phyloP scores from a whole-genome alignment of 306 rosid genomes.

The Mimosa bimucronata region DNA sequence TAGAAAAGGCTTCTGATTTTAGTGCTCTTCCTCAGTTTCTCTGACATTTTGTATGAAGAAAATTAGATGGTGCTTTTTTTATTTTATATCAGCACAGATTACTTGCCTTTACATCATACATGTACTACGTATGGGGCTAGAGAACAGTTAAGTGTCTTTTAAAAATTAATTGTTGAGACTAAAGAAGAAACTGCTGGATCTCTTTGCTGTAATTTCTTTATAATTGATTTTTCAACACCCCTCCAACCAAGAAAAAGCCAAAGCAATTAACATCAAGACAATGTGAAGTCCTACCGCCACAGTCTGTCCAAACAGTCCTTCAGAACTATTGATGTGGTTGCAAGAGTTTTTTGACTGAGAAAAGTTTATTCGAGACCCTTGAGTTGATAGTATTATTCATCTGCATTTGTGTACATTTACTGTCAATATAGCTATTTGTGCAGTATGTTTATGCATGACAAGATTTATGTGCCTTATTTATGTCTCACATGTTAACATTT shows the following conservation, averaged over 20 bases:
- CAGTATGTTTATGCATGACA: not conserved
- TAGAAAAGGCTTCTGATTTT: not conserved
- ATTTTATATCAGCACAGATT: not conserved
- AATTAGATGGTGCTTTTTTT: not conserved
- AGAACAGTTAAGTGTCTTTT: not conserved
- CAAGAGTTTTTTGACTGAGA: constrained; percentile 11
- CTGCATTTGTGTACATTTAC: not conserved
- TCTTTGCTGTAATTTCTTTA: constrained; percentile 6
- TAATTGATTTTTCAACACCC: not conserved
- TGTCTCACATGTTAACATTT: constrained; percentile 10
- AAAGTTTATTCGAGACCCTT: not conserved
- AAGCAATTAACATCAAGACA: constrained; percentile 1
- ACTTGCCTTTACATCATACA: not conserved
- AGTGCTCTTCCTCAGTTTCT: not conserved
- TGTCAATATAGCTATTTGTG: constrained; percentile 12
- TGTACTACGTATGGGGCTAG: not conserved
- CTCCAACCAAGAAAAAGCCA: not conserved
- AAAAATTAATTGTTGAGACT: not conserved
- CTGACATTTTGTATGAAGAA: not conserved
- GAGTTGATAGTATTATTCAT: not conserved
- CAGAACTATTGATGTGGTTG: not conserved
- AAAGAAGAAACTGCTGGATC: not conserved
- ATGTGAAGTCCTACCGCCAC: not conserved
- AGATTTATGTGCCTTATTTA: not conserved
- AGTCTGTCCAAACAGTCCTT: not conserved